Evolutionary conservation across 306 rosid genomes (phyloP).

Genomic region (Cucumis melo): DNA sequence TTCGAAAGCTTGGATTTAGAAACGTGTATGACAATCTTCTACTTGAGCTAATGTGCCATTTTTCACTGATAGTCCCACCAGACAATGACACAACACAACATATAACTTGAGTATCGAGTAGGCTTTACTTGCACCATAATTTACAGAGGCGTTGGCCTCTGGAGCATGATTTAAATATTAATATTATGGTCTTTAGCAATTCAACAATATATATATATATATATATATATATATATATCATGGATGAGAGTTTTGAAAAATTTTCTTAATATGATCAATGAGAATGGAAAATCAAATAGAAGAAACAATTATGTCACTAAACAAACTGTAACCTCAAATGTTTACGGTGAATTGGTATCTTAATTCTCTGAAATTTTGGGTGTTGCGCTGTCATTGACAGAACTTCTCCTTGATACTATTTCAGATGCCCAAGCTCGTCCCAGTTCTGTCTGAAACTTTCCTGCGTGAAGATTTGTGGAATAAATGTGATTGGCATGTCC

Average conservation of each 20-base stretch:
- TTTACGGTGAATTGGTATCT: not conserved
- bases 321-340: not conserved
- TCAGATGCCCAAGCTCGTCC: slow-evolving; percentile 92
- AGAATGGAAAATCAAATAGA: not conserved
- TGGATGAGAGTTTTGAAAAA: not conserved
- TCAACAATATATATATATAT: no score
- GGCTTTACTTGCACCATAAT: not conserved
- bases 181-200: not conserved
- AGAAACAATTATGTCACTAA: not conserved
- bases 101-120: not conserved
- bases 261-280: not conserved
- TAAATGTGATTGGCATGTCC: not conserved
- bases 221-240: no score
- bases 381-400: not conserved
- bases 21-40: not conserved
- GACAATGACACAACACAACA: not conserved
- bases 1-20: not conserved
- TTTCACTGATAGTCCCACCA: not conserved
- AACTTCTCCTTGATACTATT: slow-evolving; percentile 54
- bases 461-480: slow-evolving; percentile 18
- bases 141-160: not conserved
- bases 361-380: not conserved
- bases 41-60: not conserved
- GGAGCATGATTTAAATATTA: not conserved
- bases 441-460: slow-evolving; percentile 76